Percentiles rank a stretch among this genome's conserved stretches.
These are phyloP conservation scores for Favolaschia claudopus DNA, from an alignment of 768 basidiomycete genomes.

Conservation along the genomic window DNA sequence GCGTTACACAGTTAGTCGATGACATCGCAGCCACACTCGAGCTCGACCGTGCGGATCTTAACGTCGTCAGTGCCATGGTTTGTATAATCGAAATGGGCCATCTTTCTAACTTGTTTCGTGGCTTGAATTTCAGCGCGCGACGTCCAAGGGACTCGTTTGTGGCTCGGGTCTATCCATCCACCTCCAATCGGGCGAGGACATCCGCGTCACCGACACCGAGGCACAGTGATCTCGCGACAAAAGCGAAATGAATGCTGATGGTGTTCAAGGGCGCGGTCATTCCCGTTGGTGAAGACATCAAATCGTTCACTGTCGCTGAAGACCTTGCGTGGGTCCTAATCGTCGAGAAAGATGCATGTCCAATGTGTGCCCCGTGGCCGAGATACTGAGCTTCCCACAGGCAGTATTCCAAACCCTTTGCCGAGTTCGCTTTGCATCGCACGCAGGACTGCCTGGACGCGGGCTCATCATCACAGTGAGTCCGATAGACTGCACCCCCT, in stretches of 20 bases:
- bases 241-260: slow-evolving; percentile 1
- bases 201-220: slow-evolving; percentile 65
- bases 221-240: slow-evolving; percentile 39
- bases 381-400: slow-evolving; percentile 48
- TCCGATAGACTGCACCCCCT: neutral
- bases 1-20: slow-evolving; percentile 74
- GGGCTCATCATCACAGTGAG: slow-evolving; percentile 84
- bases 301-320: slow-evolving; percentile 61
- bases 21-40: slow-evolving; percentile 87
- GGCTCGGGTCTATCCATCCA: slow-evolving; percentile 69
- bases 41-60: slow-evolving; percentile 76
- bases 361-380: neutral
- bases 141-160: slow-evolving; percentile 87
- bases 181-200: slow-evolving; percentile 59
- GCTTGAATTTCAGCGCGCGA: slow-evolving; percentile 69
- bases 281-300: slow-evolving; percentile 78
- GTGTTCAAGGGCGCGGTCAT: slow-evolving; percentile 72
- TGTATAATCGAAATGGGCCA: neutral
- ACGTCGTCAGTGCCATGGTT: slow-evolving; percentile 77
- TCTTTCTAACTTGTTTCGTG: slow-evolving; percentile 5
- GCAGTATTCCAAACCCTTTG: slow-evolving; percentile 94
- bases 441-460: slow-evolving; percentile 58
- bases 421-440: slow-evolving; percentile 57
- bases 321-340: slow-evolving; percentile 80
- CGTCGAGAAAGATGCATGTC: slow-evolving; percentile 91